Evolutionary conservation across 148 eudicot genomes (phyloP).

Genomic region (Chenopodium formosanum): DNA sequence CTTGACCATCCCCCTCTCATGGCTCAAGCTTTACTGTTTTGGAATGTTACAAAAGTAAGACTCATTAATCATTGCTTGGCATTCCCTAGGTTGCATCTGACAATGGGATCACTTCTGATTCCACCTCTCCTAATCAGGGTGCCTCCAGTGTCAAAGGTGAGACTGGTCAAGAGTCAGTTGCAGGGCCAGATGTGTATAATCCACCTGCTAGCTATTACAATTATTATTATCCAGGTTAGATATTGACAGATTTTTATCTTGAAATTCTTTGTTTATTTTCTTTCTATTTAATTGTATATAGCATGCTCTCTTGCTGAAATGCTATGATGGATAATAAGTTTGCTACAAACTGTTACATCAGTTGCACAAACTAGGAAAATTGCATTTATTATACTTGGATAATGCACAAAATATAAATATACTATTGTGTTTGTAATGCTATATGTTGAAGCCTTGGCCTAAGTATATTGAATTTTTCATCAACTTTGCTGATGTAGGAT

Average conservation of each 20-base stretch:
- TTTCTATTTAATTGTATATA: neutral
- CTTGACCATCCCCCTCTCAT: neutral
- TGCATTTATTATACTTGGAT: neutral
- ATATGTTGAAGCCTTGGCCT: no score
- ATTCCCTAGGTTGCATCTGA: slow-evolving; percentile 25
- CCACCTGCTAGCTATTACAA: slow-evolving; percentile 61
- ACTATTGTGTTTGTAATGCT: neutral
- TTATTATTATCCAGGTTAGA: slow-evolving; percentile 69
- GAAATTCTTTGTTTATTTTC: neutral
- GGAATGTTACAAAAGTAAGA: neutral
- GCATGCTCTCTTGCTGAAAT: neutral
- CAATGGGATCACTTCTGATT: slow-evolving; percentile 20
- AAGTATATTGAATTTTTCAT: no score
- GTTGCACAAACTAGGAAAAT: neutral
- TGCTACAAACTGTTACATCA: neutral
- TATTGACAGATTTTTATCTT: neutral
- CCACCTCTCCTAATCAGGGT: slow-evolving; percentile 32
- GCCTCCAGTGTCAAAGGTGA: slow-evolving; percentile 43
- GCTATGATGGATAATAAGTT: neutral
- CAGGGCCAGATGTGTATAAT: slow-evolving; percentile 50
- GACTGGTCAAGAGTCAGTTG: slow-evolving; percentile 39
- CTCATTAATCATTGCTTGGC: neutral
- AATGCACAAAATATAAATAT: neutral
- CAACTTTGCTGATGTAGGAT: no score
- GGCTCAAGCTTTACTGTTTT: neutral